Evolutionary conservation across 2,329 filamentous ascomycete genomes (phyloP), one percentile per base, ranked within the genome.

Genomic region (Alternaria postmessia): DNA sequence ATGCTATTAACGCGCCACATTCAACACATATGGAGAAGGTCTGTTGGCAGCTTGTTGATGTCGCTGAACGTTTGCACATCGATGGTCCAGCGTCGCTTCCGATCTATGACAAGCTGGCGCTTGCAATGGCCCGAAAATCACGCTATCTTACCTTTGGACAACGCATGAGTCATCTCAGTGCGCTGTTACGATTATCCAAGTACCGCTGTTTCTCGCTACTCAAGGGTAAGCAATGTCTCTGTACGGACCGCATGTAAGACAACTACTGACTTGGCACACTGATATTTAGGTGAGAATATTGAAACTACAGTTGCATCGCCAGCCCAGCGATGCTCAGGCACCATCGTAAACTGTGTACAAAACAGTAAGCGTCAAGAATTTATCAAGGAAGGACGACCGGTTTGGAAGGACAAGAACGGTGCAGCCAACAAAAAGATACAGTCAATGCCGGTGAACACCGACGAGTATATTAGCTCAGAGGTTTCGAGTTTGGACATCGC

Each of bases 1-100:
- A 14, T 24, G 48, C 48, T 20, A 39, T 24, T 14, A 12, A 36
- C 6, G 32, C 30, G 16, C 22, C 24, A n/a, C 4, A 62, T 24
- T 4, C 34, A 12, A 26, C 51, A 9, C 43, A 51, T 5, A 59
- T 65, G 51, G 64, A 67, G 53, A 65, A 54, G 43, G 59, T 67
- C 1, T 67, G 62, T 41, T 65, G 64, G 62, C 34, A 61, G 12
- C 54, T 67, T 30, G 30, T 58, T 16, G 54, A 61, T 8, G 38
- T 57, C 14, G 57, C 59, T 7, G 59, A 51, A 43, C 51, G 44
- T 16, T 41, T 67, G 14, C 62, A 67, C 14, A 18, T 18, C 6
- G 18, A 53, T 2, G 64, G 64, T 6, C 64, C 62, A 11, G 12
- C 14, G 18, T 24, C 38, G 7, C 28, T 55, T 3, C 46, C 48